Percentiles rank a stretch among this genome's conserved stretches.
phyloP scores from a whole-genome alignment of 495 filamentous ascomycete genomes.

The Hypomontagnella submonticulosa region DNA sequence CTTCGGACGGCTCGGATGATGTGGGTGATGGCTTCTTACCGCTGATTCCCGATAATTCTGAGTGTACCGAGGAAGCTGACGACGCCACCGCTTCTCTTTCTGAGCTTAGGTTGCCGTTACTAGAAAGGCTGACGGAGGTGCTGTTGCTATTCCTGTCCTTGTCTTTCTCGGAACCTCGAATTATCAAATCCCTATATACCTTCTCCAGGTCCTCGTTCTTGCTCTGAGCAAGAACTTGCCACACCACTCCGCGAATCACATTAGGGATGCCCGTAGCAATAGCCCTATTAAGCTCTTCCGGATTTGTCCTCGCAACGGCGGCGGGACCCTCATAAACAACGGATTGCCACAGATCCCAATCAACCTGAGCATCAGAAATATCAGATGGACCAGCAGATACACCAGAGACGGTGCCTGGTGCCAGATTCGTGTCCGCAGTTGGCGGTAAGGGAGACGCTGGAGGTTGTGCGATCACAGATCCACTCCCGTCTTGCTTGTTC shows the following conservation, averaged over 20 bases:
- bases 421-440: slow-evolving; percentile 66
- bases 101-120: slow-evolving; percentile 53
- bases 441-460: slow-evolving; percentile 62
- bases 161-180: slow-evolving; percentile 82
- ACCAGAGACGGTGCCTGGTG: slow-evolving; percentile 85
- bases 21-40: slow-evolving; percentile 67
- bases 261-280: slow-evolving; percentile 94
- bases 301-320: slow-evolving; percentile 83
- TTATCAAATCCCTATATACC: slow-evolving; percentile 85
- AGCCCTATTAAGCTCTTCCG: slow-evolving; percentile 87
- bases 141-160: slow-evolving; percentile 68
- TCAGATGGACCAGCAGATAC: slow-evolving; percentile 76
- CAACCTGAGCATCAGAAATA: slow-evolving; percentile 74
- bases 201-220: slow-evolving; percentile 89
- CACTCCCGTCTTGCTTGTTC: slow-evolving; percentile 53
- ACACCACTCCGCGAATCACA: slow-evolving; percentile 94
- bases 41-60: slow-evolving; percentile 76
- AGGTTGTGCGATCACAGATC: slow-evolving; percentile 60
- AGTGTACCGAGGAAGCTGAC: slow-evolving; percentile 84
- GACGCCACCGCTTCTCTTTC: slow-evolving; percentile 76
- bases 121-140: slow-evolving; percentile 53
- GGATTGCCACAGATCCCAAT: slow-evolving; percentile 98
- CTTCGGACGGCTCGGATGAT: slow-evolving; percentile 73
- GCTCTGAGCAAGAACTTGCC: slow-evolving; percentile 96
- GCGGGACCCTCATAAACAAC: slow-evolving; percentile 93